Conservation (phyloP, 2,329 filamentous ascomycete species). For the Scytalidium lignicola region DNA sequence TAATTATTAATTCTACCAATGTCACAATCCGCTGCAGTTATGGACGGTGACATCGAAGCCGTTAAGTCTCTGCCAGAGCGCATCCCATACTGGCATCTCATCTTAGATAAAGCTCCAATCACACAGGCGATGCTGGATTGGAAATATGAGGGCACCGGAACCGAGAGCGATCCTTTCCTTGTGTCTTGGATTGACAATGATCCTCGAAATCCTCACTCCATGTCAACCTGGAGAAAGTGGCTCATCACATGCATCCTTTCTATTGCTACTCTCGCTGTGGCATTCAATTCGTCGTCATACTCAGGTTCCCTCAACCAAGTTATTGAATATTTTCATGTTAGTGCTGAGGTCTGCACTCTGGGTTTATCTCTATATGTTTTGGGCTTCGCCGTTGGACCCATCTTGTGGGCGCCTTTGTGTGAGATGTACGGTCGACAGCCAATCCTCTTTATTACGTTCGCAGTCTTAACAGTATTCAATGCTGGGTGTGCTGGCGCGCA, state of each 20-base stretch:
- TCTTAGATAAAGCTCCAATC: not conserved
- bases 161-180: conserved; percentile 46
- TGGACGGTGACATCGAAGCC: too few species aligned
- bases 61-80: not conserved
- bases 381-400: conserved; percentile 35
- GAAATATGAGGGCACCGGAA: conserved; percentile 41
- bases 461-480: conserved; percentile 38
- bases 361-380: conserved; percentile 42
- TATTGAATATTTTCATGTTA: conserved; percentile 34
- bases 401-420: conserved; percentile 29
- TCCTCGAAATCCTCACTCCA: conserved; percentile 26
- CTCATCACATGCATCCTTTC: conserved; percentile 26
- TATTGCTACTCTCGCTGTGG: conserved; percentile 28
- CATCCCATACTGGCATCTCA: not conserved
- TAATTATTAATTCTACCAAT: too few species aligned
- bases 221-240: conserved; percentile 31
- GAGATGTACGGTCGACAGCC: conserved; percentile 38
- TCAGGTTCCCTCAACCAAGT: conserved; percentile 38
- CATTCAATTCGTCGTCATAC: conserved; percentile 43
- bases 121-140: conserved; percentile 32
- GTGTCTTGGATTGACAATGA: conserved; percentile 45
- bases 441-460: conserved; percentile 45
- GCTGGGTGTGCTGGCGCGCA: conserved; percentile 37
- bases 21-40: too few species aligned
- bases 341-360: conserved; percentile 35